phyloP scores from a whole-genome alignment of 257 asterid species.

The Eucommia ulmoides region DNA sequence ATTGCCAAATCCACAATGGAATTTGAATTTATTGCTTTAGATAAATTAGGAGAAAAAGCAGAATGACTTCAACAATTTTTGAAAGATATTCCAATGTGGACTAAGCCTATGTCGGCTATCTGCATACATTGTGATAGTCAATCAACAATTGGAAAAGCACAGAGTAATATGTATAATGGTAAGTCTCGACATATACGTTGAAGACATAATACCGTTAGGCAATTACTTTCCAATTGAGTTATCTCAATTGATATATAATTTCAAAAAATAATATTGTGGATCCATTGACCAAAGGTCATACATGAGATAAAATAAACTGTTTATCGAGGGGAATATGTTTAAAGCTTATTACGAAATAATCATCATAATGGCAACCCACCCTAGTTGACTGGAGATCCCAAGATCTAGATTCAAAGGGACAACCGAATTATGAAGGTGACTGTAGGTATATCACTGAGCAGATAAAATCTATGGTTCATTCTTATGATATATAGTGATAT shows the following conservation, averaged over 20 bases:
- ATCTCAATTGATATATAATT: too few relatives aligned
- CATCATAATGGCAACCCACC: not conserved
- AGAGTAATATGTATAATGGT: not conserved
- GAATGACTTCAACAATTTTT: not conserved
- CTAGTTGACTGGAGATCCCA: not conserved
- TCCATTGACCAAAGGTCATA: too few relatives aligned
- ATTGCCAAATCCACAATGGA: not conserved
- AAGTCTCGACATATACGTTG: not conserved
- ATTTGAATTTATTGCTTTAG: not conserved
- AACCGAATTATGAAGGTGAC: not conserved
- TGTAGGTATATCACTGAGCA: too few relatives aligned
- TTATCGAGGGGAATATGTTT: too few relatives aligned
- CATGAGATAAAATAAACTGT: too few relatives aligned
- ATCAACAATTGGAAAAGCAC: not conserved
- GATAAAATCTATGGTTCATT: not conserved
- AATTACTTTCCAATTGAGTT: too few relatives aligned
- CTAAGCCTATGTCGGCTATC: not conserved
- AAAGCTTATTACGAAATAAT: too few relatives aligned
- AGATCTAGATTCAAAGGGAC: not conserved
- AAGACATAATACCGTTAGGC: not conserved
- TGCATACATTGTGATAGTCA: not conserved
- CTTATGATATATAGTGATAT: not conserved
- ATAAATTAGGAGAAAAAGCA: not conserved
- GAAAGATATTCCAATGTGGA: not conserved
- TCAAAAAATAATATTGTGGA: too few relatives aligned